A percentile compares a stretch with the other conserved stretches of the same genome.
These are phyloP conservation scores for Fragosphaeria purpurea DNA, from an alignment of 2,329 filamentous ascomycete genomes.

Conservation along the genomic window DNA sequence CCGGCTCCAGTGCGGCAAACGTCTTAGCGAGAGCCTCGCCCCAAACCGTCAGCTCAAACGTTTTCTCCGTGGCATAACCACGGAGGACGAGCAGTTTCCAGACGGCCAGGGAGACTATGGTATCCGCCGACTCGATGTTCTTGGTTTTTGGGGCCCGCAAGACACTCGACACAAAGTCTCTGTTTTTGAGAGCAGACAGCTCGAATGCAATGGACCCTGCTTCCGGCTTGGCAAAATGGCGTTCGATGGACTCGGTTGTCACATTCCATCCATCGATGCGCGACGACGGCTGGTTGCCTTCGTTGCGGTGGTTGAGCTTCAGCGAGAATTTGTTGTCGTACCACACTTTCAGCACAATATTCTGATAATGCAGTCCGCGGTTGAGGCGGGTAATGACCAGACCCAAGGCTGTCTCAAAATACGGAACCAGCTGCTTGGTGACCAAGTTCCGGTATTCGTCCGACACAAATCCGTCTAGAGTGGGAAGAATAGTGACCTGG, in stretches of 20 bases:
- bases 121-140: conserved; percentile 49
- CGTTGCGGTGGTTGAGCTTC: conserved; percentile 52
- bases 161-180: conserved; percentile 60
- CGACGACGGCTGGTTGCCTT: conserved; percentile 37
- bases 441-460: conserved; percentile 74
- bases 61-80: conserved; percentile 63
- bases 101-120: conserved; percentile 61
- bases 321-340: conserved; percentile 62
- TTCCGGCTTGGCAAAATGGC: conserved; percentile 33
- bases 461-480: conserved; percentile 72
- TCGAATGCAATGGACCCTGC: conserved; percentile 46
- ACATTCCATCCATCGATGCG: conserved; percentile 60
- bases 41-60: conserved; percentile 74
- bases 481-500: conserved; percentile 69
- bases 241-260: conserved; percentile 44
- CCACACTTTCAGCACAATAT: conserved; percentile 73
- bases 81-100: conserved; percentile 87
- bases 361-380: conserved; percentile 71
- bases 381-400: conserved; percentile 72
- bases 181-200: conserved; percentile 57
- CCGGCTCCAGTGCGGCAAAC: conserved; percentile 51
- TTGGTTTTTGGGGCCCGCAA: conserved; percentile 48
- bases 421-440: conserved; percentile 59
- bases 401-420: conserved; percentile 67
- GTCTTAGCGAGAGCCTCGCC: conserved; percentile 68